phyloP scores from a whole-genome alignment of 2,329 filamentous ascomycete genomes.

The Calonectria pteridis region DNA sequence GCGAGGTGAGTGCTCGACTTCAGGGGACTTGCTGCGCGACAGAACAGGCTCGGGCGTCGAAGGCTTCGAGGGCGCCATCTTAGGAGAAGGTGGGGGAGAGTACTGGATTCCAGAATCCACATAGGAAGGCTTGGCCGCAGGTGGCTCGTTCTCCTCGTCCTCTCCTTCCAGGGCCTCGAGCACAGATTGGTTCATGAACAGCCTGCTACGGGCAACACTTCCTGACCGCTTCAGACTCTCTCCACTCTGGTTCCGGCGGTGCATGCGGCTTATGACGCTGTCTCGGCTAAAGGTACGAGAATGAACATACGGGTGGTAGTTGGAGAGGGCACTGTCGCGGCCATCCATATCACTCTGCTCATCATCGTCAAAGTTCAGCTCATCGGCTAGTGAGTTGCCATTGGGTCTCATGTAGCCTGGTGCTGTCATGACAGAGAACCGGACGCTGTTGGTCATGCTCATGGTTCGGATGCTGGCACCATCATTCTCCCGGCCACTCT shows the following conservation, averaged over 20 bases:
- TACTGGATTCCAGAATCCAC: conserved; percentile 84
- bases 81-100: conserved; percentile 84
- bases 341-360: conserved; percentile 79
- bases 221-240: conserved; percentile 69
- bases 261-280: conserved; percentile 62
- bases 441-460: conserved; percentile 78
- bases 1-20: conserved; percentile 58
- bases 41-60: conserved; percentile 57
- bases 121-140: conserved; percentile 66
- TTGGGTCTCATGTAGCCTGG: conserved; percentile 67
- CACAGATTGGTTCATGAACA: conserved; percentile 66
- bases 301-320: conserved; percentile 58
- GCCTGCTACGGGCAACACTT: conserved; percentile 66
- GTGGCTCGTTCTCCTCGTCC: conserved; percentile 62
- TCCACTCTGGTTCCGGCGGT: conserved; percentile 68
- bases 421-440: conserved; percentile 78
- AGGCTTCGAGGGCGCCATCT: conserved; percentile 55
- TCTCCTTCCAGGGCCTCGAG: conserved; percentile 69
- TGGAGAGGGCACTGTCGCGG: conserved; percentile 71
- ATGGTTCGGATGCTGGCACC: conserved; percentile 78
- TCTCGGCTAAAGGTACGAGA: conserved; percentile 69
- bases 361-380: conserved; percentile 88
- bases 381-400: conserved; percentile 87
- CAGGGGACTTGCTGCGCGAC: conserved; percentile 53
- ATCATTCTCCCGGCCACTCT: conserved; percentile 75